Percentiles rank a stretch among this genome's conserved stretches.
Evolutionary conservation across 1,284 basidiomycete genomes (phyloP).

Genomic region (Phellinidium pouzarii): DNA sequence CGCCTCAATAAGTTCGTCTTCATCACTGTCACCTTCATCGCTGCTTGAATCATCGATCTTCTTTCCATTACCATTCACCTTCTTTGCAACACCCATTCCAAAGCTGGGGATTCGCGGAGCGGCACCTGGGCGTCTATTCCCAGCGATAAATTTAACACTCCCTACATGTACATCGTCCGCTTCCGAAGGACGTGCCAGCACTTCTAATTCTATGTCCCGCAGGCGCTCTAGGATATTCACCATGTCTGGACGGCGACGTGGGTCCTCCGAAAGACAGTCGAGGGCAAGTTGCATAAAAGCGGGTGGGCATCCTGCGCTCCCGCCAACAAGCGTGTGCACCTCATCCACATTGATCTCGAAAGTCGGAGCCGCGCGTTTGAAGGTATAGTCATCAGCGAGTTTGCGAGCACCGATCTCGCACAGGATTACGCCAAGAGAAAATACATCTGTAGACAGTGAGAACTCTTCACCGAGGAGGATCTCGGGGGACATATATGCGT

Average conservation of each 20-base stretch:
- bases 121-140: conserved; percentile 47
- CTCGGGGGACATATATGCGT: conserved; percentile 92
- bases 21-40: conserved; percentile 48
- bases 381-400: conserved; percentile 76
- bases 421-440: conserved; percentile 91
- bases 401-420: conserved; percentile 86
- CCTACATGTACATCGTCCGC: conserved; percentile 75
- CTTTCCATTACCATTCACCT: conserved; percentile 32
- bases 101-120: conserved; percentile 82
- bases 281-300: conserved; percentile 74
- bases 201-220: conserved; percentile 73
- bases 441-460: conserved; percentile 90
- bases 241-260: conserved; percentile 68
- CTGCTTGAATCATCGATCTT: conserved; percentile 29
- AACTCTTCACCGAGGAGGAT: conserved; percentile 90
- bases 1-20: conserved; percentile 66
- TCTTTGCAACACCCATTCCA: conserved; percentile 63
- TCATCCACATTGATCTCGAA: conserved; percentile 79
- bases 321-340: conserved; percentile 51
- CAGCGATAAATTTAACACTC: conserved; percentile 73
- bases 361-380: conserved; percentile 70
- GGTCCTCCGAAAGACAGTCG: conserved; percentile 71
- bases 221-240: conserved; percentile 71
- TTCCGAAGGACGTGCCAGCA: conserved; percentile 61
- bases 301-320: conserved; percentile 69